phyloP scores from a whole-genome alignment of 257 asterid species.

The Fraxinus americana region DNA sequence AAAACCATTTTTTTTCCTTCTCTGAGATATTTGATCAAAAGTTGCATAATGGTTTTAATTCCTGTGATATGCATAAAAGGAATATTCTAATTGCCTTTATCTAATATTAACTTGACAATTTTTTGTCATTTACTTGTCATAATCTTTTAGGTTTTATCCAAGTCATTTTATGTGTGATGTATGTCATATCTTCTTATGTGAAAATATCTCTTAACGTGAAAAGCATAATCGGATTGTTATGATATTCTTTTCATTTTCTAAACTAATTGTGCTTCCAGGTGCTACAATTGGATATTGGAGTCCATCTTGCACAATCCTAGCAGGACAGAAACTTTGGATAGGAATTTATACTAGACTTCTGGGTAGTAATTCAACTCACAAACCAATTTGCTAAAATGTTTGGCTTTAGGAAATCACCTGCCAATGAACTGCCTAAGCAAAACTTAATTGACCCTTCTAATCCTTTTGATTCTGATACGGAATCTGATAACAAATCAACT shows the following conservation, averaged over 20 bases:
- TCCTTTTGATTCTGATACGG: constrained; percentile 31
- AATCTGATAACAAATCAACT: constrained; percentile 17
- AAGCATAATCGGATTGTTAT: too few relatives aligned
- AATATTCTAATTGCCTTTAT: too few relatives aligned
- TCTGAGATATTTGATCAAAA: too few relatives aligned
- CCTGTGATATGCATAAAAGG: too few relatives aligned
- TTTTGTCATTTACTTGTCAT: too few relatives aligned
- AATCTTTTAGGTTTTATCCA: background rate
- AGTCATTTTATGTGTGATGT: too few relatives aligned
- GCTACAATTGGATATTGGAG: background rate
- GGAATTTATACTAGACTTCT: background rate
- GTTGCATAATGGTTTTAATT: too few relatives aligned
- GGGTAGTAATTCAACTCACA: background rate
- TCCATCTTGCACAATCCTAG: background rate
- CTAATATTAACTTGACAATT: too few relatives aligned
- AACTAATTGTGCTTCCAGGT: background rate
- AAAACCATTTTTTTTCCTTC: too few relatives aligned
- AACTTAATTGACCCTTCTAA: too few relatives aligned
- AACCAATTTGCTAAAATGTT: constrained; percentile 30
- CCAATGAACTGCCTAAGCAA: background rate
- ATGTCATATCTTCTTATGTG: background rate
- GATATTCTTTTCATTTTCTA: background rate
- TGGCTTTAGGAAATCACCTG: constrained; percentile 40
- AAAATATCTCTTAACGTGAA: background rate
- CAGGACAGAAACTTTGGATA: background rate